Percentiles rank a stretch among this genome's conserved stretches.
These are phyloP conservation scores for Leersia perrieri DNA, from an alignment of 176 grass and related monocot species.

Conservation along the genomic window DNA sequence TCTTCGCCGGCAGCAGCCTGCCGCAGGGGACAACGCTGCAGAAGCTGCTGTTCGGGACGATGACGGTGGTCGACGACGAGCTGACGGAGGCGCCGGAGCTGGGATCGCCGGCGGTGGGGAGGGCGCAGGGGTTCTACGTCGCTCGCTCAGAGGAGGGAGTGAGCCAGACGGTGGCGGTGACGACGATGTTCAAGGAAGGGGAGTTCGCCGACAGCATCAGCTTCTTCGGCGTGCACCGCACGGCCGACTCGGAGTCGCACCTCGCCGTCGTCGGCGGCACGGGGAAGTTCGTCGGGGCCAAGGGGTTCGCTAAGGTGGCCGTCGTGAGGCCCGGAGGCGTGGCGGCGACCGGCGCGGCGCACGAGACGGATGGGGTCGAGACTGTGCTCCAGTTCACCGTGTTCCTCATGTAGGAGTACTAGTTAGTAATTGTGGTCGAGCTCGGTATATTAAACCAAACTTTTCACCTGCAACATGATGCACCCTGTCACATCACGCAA, in stretches of 20 bases:
- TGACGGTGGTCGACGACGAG: slow-evolving; percentile 79
- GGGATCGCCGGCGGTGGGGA: slow-evolving; percentile 40
- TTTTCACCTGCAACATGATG: too few species aligned
- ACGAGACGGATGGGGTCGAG: slow-evolving; percentile 73
- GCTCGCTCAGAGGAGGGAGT: slow-evolving; percentile 59
- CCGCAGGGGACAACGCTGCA: slow-evolving; percentile 61
- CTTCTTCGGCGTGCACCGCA: slow-evolving; percentile 77
- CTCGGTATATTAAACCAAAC: neutral
- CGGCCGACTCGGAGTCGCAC: slow-evolving; percentile 60
- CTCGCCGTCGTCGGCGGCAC: slow-evolving; percentile 64
- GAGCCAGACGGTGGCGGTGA: slow-evolving; percentile 66
- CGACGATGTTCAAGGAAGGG: slow-evolving; percentile 56
- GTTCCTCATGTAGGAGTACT: slow-evolving; percentile 34
- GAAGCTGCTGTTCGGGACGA: slow-evolving; percentile 59
- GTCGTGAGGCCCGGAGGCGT: slow-evolving; percentile 45
- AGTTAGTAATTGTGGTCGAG: neutral
- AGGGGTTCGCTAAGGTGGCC: slow-evolving; percentile 61
- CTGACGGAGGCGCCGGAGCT: slow-evolving; percentile 56
- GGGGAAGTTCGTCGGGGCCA: slow-evolving; percentile 45
- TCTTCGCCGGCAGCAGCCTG: slow-evolving; percentile 60
- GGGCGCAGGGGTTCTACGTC: slow-evolving; percentile 69
- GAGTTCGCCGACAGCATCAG: slow-evolving; percentile 59
- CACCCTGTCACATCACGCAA: too few species aligned
- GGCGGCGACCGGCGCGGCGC: slow-evolving; percentile 34
- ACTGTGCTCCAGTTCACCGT: slow-evolving; percentile 61